Evolutionary conservation across 208 protist genomes (phyloP).

Genomic region (Acanthamoeba culbertsoni): DNA sequence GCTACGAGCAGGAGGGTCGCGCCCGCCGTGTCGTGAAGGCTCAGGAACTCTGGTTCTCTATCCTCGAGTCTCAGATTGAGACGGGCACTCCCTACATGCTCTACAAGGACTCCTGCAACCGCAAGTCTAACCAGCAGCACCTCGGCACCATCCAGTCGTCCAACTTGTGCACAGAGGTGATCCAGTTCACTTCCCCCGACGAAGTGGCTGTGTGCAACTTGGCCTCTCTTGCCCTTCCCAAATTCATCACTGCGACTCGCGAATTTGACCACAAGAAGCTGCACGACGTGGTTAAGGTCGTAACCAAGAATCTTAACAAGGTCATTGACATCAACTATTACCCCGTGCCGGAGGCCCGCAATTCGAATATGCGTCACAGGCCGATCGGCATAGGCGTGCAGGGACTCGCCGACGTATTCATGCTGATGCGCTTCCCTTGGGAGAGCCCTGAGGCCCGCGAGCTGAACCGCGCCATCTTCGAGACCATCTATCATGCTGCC

Average conservation of each 20-base stretch:
- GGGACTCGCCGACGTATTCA: slow-evolving; percentile 98
- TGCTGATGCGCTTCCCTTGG: slow-evolving; percentile 94
- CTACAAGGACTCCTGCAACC: slow-evolving; percentile 99
- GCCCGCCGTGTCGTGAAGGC: slow-evolving; percentile 91
- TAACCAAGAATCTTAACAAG: slow-evolving; percentile 96
- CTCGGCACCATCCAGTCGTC: slow-evolving; percentile 98
- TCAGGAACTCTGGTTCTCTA: slow-evolving; percentile 98
- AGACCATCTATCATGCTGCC: slow-evolving; percentile 98
- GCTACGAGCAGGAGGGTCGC: slow-evolving; percentile 84
- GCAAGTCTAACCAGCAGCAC: slow-evolving; percentile 99
- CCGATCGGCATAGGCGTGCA: slow-evolving; percentile 99
- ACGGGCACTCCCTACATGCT: slow-evolving; percentile 99
- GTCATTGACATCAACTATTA: slow-evolving; percentile 99
- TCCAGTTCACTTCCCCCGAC: slow-evolving; percentile 96
- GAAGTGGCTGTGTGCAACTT: slow-evolving; percentile 99
- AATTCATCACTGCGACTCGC: slow-evolving; percentile 90
- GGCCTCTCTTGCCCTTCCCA: slow-evolving; percentile 97
- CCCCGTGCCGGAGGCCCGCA: slow-evolving; percentile 93
- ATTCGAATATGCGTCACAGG: slow-evolving; percentile 96
- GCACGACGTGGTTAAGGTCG: slow-evolving; percentile 89
- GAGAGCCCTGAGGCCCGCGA: slow-evolving; percentile 88
- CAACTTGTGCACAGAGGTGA: slow-evolving; percentile 99
- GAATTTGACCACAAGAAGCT: slow-evolving; percentile 92
- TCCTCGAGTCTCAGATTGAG: slow-evolving; percentile 98
- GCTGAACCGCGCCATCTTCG: slow-evolving; percentile 98